These are phyloP conservation scores for Coniochaeta sp. DNA, from an alignment of 2,329 filamentous ascomycete species.

Conservation along the genomic window DNA sequence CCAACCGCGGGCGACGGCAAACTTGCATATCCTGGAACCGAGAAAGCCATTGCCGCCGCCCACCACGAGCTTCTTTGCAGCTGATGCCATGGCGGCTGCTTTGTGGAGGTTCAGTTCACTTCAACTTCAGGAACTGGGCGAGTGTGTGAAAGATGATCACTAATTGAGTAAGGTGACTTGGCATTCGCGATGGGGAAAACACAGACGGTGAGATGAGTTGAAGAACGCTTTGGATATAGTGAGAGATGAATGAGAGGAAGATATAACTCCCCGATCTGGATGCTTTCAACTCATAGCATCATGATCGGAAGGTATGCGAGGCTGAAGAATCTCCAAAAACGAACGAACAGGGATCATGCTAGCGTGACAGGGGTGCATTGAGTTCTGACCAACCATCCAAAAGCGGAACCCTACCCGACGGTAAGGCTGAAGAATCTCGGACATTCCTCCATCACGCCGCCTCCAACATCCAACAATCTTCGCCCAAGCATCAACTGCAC, in stretches of 20 bases:
- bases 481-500: too few species aligned
- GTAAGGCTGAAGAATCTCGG: not conserved
- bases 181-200: too few species aligned
- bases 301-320: constrained; percentile 3
- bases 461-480: too few species aligned
- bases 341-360: not conserved
- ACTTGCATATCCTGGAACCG: constrained; percentile 83
- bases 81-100: constrained; percentile 33
- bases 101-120: not conserved
- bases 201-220: too few species aligned
- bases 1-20: constrained; percentile 80
- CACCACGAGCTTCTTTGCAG: constrained; percentile 75
- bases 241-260: not conserved
- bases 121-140: not conserved
- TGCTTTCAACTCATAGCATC: not conserved
- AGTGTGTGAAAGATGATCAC: not conserved
- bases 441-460: not conserved
- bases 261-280: not conserved
- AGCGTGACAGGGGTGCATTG: not conserved
- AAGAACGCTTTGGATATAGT: not conserved
- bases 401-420: not conserved
- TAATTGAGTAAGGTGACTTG: too few species aligned
- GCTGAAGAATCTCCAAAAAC: not conserved
- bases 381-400: not conserved
- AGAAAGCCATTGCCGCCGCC: constrained; percentile 93